Evolutionary conservation across 2,329 filamentous ascomycete genomes (phyloP), one percentile per base, ranked within the genome.

Genomic region (Fusarium sp.): DNA sequence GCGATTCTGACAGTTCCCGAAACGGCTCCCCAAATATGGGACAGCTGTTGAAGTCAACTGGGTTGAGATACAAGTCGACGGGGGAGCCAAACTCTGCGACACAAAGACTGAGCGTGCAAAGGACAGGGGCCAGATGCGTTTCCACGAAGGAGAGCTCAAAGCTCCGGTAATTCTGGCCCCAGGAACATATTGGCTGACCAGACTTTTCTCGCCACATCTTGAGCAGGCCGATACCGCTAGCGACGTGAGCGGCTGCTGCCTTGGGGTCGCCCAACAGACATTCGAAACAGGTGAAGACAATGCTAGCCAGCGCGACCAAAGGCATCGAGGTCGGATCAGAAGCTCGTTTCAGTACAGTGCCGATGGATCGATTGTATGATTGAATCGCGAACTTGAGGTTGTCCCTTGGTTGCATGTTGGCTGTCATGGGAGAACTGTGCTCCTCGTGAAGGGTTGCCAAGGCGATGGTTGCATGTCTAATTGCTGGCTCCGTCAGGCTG

Each of bases 361-460:
- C n/a, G 18, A 54, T 31, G n/a, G 27, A 27, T 54, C 47, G 18
- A 54, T 54, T 54, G 13, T 31, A 54, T 31, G 47, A 54, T 31
- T 54, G 27, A n/a, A 54, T 27, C 24, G 47, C 27, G 6, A 31
- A 29, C 18, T 54, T 54, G 16, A 54, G 11, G 27, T 22, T 54
- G 18, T 54, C 47, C 47, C 4, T 31, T 24, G 42, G 20, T 27
- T 31, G 47, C n/a, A 4, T 8, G 10, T 31, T 37, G 18, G 24
- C 8, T 8, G 13, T 11, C 20, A 9, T 57, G 14, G 52, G 27
- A 20, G 27, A 31, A 2, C n/a, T 20, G n/a, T 57, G 29, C 29
- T 57, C 52, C 29, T 57, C 52, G 52, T 57, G 52, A 34, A 57
- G 52, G 27, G 52, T 57, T 20, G 52, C 52, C n/a, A 57, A 57